Evolutionary conservation across 768 basidiomycete species (phyloP).

Genomic region (Collybiopsis luxurians): DNA sequence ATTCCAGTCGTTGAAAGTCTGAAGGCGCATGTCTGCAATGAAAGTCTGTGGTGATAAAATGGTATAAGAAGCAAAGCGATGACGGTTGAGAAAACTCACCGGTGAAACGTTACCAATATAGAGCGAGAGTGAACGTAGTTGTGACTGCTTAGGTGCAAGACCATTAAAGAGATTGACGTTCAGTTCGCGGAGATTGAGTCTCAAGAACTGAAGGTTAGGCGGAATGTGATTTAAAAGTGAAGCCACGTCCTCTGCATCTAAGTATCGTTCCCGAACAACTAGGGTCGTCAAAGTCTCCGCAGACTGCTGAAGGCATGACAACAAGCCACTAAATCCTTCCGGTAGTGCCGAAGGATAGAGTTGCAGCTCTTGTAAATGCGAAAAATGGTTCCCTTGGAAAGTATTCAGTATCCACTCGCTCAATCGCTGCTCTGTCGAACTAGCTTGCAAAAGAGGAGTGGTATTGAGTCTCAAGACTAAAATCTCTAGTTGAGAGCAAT

Average conservation of each 20-base stretch:
- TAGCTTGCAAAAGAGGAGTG: conserved; percentile 5
- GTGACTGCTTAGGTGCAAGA: conserved; percentile 27
- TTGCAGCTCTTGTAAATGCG: conserved; percentile 23
- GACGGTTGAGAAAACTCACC: background rate
- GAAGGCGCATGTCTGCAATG: background rate
- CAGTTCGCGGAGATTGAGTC: conserved; percentile 32
- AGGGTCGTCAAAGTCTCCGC: conserved; percentile 30
- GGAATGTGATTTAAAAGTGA: conserved; percentile 23
- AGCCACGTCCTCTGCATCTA: conserved; percentile 28
- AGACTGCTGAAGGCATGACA: conserved; percentile 28
- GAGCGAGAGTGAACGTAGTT: conserved; percentile 27
- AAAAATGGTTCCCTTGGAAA: conserved; percentile 22
- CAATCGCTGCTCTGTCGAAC: conserved; percentile 26
- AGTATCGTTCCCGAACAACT: conserved; percentile 39
- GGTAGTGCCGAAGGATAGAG: conserved; percentile 38
- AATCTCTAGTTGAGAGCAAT: conserved; percentile 28
- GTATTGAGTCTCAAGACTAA: conserved; percentile 40
- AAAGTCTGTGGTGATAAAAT: conserved; percentile 1
- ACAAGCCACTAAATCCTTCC: conserved; percentile 31
- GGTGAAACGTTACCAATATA: conserved; percentile 28
- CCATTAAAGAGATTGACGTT: conserved; percentile 31
- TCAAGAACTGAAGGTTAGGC: conserved; percentile 25
- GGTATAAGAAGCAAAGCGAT: background rate
- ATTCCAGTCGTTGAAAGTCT: background rate
- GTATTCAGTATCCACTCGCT: conserved; percentile 31